Evolutionary conservation across 2,329 filamentous ascomycete genomes (phyloP), one percentile per base, ranked within the genome.

Genomic region (Pestalotiopsis sp.): DNA sequence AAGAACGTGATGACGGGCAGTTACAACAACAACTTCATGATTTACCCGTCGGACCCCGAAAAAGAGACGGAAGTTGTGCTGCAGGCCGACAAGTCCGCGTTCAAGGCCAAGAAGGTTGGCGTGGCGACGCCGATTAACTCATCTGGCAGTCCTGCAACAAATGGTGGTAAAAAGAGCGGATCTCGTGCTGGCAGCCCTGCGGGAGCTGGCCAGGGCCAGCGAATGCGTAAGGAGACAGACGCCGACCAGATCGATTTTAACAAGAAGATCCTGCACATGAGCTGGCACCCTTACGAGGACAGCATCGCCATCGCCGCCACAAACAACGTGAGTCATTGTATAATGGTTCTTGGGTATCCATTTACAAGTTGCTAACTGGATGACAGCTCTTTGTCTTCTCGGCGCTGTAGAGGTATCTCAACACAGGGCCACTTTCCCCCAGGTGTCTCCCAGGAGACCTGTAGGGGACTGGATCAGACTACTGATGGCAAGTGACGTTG

Each of bases 11-110:
- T 99, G 96, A 99, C 96, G 5, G 96, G 96, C 75, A 98, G 94
- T 79, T 99, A 99, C 86, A 99, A 99, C 88, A 99, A 99, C 85
- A 99, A 99, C 85, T 98, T 99, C 86, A 99, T 99, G 96, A 99
- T 99, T 78, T 99, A 98, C 81, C 96, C 96, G 4, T 96, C 95
- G 31, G 95, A 98, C 76, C 93, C 95, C 6, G 93, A 95, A 73
- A 97, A 97, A 83, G 96, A 99, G 79, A 95, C 95, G 3, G 96
- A 99, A 81, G 95, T 99, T 62, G 96, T 99, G 61, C 85, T 99
- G 68, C 96, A 99, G 81, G 96, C 96, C 52, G 96, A 99, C 81
- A 99, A 99, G 85, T 97, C 94, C 68, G 96, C 96, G 12, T 99
- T 99, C 90, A 99, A 99, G 85, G 96, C 96, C 45, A 99, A 99